phyloP scores from a whole-genome alignment of 2,329 filamentous ascomycete genomes.

The Penicillium sp. region DNA sequence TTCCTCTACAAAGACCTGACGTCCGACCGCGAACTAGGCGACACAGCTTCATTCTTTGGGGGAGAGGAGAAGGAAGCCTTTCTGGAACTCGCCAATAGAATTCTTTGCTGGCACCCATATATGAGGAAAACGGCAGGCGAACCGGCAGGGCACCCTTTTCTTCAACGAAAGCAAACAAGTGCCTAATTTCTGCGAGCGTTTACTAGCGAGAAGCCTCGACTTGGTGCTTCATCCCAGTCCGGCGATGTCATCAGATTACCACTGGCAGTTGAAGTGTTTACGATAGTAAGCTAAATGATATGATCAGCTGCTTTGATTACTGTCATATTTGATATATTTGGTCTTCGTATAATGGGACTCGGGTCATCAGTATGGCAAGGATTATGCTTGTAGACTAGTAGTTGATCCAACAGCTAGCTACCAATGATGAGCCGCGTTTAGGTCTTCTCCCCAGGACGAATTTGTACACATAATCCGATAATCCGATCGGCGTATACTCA shows the following conservation, averaged over 20 bases:
- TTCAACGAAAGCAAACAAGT: conserved; percentile 31
- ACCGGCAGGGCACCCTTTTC: conserved; percentile 35
- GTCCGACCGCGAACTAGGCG: conserved; percentile 24
- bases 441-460: neutral
- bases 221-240: no score
- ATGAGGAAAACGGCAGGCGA: conserved; percentile 34
- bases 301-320: no score
- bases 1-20: conserved; percentile 30
- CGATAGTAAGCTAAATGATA: no score
- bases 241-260: no score
- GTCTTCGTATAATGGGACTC: no score
- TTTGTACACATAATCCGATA: neutral
- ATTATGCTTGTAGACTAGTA: no score
- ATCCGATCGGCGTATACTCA: neutral
- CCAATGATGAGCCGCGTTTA: no score
- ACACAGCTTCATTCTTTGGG: conserved; percentile 29
- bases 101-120: conserved; percentile 38
- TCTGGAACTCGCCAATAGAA: conserved; percentile 35
- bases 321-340: no score
- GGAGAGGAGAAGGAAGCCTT: conserved; percentile 37
- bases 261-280: no score
- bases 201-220: no score
- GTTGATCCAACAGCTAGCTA: neutral
- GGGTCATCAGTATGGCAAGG: no score
- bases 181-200: conserved; percentile 26